Conservation (phyloP, 371 early-diverging fungal genomes). For the Chytridium lagenaria region DNA sequence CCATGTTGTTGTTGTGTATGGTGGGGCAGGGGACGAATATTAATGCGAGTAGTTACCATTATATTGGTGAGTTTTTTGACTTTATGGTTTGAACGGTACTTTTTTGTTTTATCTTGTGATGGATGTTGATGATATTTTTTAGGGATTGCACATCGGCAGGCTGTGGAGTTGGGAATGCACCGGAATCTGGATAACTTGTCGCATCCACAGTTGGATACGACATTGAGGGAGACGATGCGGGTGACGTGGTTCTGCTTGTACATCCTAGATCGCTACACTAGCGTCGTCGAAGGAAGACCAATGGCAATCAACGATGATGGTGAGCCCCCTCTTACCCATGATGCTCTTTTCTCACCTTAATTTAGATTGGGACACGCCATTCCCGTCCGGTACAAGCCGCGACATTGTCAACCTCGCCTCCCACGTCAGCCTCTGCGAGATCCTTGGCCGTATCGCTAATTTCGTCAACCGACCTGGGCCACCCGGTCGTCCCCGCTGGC, state of each 20-base stretch:
- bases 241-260: constrained; percentile 53
- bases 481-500: constrained; percentile 28
- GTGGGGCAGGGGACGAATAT: constrained; percentile 50
- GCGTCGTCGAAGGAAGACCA: constrained; percentile 50
- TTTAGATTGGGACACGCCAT: constrained; percentile 49
- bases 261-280: constrained; percentile 46
- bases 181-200: constrained; percentile 45
- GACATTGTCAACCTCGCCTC: constrained; percentile 32
- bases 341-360: not conserved
- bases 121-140: too few species aligned
- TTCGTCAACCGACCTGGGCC: constrained; percentile 43
- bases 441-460: constrained; percentile 48
- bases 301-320: constrained; percentile 50
- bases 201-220: constrained; percentile 37
- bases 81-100: too few species aligned
- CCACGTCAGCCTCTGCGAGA: constrained; percentile 48
- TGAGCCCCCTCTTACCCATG: too few species aligned
- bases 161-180: constrained; percentile 54
- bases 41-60: constrained; percentile 48
- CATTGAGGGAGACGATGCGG: constrained; percentile 42
- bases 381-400: constrained; percentile 32
- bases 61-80: too few species aligned
- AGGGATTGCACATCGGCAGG: constrained; percentile 51
- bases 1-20: constrained; percentile 42
- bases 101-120: too few species aligned